phyloP scores from a whole-genome alignment of 805 yeast genomes.

The Suhomyces prunicola region DNA sequence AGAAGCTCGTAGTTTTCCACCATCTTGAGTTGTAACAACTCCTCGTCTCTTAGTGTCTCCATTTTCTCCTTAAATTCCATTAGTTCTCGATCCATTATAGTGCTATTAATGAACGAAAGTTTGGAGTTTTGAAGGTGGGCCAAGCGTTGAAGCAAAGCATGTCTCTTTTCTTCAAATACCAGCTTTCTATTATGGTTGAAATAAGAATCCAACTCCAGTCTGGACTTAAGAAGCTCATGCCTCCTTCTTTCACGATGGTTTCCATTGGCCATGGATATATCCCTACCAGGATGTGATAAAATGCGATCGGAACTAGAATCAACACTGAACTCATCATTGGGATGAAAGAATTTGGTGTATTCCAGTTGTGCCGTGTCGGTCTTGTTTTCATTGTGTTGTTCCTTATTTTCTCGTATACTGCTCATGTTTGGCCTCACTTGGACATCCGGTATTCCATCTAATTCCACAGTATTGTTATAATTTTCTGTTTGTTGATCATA shows the following conservation, averaged over 20 bases:
- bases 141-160: constrained; percentile 23
- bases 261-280: constrained; percentile 15
- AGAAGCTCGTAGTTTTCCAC: constrained; percentile 31
- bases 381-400: not conserved
- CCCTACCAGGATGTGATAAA: constrained; percentile 6
- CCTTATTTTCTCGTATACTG: constrained; percentile 2
- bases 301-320: constrained; percentile 2
- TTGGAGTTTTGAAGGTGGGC: constrained; percentile 23
- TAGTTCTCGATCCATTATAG: constrained; percentile 29
- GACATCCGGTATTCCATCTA: not conserved
- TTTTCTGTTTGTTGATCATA: not conserved
- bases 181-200: constrained; percentile 14
- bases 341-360: not conserved
- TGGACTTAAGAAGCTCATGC: constrained; percentile 13
- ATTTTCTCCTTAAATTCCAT: constrained; percentile 13
- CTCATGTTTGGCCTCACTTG: constrained; percentile 3
- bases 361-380: not conserved
- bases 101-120: constrained; percentile 19
- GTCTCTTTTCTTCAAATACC: constrained; percentile 20
- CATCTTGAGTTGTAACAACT: constrained; percentile 31
- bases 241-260: constrained; percentile 23
- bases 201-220: constrained; percentile 17
- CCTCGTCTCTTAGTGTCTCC: constrained; percentile 28
- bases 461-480: not conserved
- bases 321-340: not conserved